These are phyloP conservation scores for Zalerion maritima DNA, from an alignment of 495 filamentous ascomycete genomes.

Conservation along the genomic window DNA sequence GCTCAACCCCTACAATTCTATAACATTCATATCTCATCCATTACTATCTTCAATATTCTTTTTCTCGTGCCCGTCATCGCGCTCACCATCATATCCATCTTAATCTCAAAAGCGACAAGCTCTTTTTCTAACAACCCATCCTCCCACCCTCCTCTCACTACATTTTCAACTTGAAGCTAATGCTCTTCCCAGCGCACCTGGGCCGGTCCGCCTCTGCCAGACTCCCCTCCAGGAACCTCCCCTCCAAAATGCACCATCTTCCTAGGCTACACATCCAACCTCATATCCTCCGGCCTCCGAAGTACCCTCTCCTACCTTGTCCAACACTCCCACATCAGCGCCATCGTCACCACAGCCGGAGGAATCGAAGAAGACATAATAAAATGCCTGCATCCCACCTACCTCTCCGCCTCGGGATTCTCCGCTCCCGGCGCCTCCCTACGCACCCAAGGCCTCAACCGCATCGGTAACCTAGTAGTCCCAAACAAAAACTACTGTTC, in stretches of 20 bases:
- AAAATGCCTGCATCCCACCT: slow-evolving; percentile 90
- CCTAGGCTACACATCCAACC: slow-evolving; percentile 89
- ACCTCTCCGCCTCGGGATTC: slow-evolving; percentile 83
- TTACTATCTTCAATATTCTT: no score
- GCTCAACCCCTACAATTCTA: slow-evolving; percentile 1
- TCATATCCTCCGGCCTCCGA: slow-evolving; percentile 88
- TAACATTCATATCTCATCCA: no score
- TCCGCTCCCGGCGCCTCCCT: slow-evolving; percentile 55
- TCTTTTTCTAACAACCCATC: no score
- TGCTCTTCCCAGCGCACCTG: no score
- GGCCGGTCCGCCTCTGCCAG: no score
- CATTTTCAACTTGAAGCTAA: slow-evolving; percentile 4
- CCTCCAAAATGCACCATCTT: no score
- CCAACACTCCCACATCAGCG: slow-evolving; percentile 77
- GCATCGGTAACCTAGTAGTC: slow-evolving; percentile 92
- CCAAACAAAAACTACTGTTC: slow-evolving; percentile 93
- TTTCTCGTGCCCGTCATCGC: no score
- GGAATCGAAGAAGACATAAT: slow-evolving; percentile 96
- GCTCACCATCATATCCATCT: no score
- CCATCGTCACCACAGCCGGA: slow-evolving; percentile 90
- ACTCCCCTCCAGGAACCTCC: no score
- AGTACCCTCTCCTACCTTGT: slow-evolving; percentile 86
- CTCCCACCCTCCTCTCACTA: slow-evolving; percentile 4
- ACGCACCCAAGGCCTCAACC: slow-evolving; percentile 72
- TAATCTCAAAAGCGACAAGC: no score